Base-by-base conservation (phyloP, 2,329 filamentous ascomycete genomes). In the Aspergillus sp. region DNA sequence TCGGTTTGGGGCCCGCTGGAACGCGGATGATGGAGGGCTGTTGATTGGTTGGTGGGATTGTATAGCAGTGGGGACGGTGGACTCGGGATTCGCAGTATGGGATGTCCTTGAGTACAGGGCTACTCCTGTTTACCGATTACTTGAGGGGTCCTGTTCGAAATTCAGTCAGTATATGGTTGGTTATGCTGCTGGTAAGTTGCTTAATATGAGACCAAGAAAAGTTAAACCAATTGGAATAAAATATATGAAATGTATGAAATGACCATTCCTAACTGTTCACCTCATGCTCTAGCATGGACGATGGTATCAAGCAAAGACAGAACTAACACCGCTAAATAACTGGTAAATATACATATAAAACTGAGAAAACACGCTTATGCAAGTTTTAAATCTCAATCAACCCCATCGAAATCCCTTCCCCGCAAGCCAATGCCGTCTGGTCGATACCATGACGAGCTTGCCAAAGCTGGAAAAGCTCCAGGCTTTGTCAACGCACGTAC, bases 321-420 rank as follows among this genome's bases (percentile, higher is more conserved):
- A 39, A 11, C 10, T 6, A 19, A 27, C 8, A 50, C 19, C 53
- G 41, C 55, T 59, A 30, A 51, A 32, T 8, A 49, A 48, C 19
- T 21, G 38, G 49, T 41, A 52, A 52, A 21, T 17, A n/a, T 39
- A 60, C 57, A 39, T 36, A 5, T 36, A 11, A 36, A 36, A 2
- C 32, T 15, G 4, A 36, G 10, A 15, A 15, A 36, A 36, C 32
- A 36, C 32, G 32, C 32, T 36, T 36, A 36, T 36, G 32, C 32
- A 36, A 36, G 10, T 13, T 36, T 36, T 36, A 13, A 15, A 52
- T 44, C 54, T 50, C 41, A 27, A 25, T 19, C 50, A 65, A 36
- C 55, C 60, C 36, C 65, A 25, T 39, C 61, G 61, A 55, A 67
- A 23, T 60, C 63, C 64, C 60, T 67, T 68, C 55, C 64, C 57